phyloP scores from a whole-genome alignment of 345 rosid genomes.

The Firmiana major region DNA sequence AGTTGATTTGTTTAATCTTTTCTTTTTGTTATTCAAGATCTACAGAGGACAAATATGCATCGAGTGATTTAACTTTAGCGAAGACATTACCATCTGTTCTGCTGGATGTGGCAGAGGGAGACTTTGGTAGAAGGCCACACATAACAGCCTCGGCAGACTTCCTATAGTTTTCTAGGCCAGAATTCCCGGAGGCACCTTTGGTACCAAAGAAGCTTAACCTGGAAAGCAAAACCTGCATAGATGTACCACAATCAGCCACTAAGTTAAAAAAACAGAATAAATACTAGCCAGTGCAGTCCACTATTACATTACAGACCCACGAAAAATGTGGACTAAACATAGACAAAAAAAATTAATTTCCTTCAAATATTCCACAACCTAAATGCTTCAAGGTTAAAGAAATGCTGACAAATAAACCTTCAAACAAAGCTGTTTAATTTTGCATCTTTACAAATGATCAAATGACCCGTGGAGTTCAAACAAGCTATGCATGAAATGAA shows the following conservation, averaged over 20 bases:
- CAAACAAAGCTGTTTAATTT: not conserved
- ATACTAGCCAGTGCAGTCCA: not conserved
- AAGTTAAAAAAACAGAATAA: not conserved
- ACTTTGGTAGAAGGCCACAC: slow-evolving; percentile 81
- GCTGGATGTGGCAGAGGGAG: slow-evolving; percentile 84
- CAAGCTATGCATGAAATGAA: not conserved
- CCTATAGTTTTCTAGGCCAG: slow-evolving; percentile 59
- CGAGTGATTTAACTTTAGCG: not conserved
- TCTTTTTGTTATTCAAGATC: not conserved
- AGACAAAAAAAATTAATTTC: not conserved
- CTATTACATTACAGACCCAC: not conserved
- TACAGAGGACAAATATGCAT: not conserved
- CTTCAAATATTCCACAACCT: not conserved
- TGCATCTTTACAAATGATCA: not conserved
- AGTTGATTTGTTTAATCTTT: not conserved
- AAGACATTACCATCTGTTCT: slow-evolving; percentile 62
- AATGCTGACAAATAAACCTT: not conserved
- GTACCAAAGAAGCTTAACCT: slow-evolving; percentile 69
- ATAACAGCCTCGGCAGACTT: slow-evolving; percentile 90
- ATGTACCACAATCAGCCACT: not conserved
- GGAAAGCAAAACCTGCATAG: slow-evolving; percentile 74
- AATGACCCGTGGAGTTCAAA: not conserved
- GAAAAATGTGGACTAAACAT: not conserved
- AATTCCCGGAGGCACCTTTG: slow-evolving; percentile 53
- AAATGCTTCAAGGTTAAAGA: not conserved